Base-by-base conservation (phyloP, 352 stramenopile species). In the Phytophthora cryptogea region DNA sequence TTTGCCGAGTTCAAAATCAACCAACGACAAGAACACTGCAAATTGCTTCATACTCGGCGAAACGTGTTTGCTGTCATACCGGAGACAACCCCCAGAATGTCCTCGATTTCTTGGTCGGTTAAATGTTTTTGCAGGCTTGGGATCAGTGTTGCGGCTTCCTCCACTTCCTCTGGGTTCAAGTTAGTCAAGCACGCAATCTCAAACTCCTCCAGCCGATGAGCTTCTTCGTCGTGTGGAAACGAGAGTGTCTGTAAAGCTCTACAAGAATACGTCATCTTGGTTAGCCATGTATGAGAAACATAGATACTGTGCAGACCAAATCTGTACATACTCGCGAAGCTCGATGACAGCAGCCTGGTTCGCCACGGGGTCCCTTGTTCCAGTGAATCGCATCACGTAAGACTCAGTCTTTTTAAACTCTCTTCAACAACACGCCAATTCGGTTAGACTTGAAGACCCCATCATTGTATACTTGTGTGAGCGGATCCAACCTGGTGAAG, bases 401-500 rank as follows among this genome's bases (percentile, higher is more conserved):
- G 80, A 87, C 55, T 92, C 88, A n/a, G 85, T 95, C 72, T 95
- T 92, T 60, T 93, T 73, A 63, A 95, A 95, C 28, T 91, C 82
- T 41, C 80, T 91, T 20, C 8, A 58, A 32, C 32, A n/a, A 4
- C 13, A 4, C 7, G 17, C 39, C 42, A 33, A 23, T 23, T 23
- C 20, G 20, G 20, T 23, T 23, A 23, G 20, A 23, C 20, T 23
- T 23, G 20, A 23, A 23, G 20, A 43, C 16, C 37, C 23, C 0
- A 11, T 14, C 16, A 43, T 5, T 8, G n/a, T 11, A 17, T n/a
- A 26, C 13, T n/a, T 27, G 17, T 17, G 6, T 23, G 40, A 10
- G 28, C 33, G 33, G 23, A 2, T 43, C 63, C 46, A 27, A 89
- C 78, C 76, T 78, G 9, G 83, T 90, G 54, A 92, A 74, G 63